Evolutionary conservation across 1,139 yeast species (phyloP).

Genomic region (Diutina catenulata): DNA sequence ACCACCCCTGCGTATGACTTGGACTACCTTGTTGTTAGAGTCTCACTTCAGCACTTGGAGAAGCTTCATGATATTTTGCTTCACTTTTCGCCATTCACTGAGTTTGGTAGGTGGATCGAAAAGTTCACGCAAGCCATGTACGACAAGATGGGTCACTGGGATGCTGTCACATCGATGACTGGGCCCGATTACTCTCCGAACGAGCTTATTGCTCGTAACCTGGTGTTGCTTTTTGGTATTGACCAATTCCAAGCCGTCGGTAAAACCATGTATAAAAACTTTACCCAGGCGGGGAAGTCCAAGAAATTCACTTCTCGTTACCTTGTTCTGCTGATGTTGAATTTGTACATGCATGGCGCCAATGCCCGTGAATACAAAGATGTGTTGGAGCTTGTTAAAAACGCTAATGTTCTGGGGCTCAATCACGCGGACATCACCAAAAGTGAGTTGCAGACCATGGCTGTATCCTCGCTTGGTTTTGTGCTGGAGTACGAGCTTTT

Average conservation of each 20-base stretch:
- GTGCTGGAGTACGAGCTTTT: conserved; percentile 32
- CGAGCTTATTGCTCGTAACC: conserved; percentile 31
- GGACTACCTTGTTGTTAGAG: conserved; percentile 18
- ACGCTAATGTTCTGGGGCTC: conserved; percentile 26
- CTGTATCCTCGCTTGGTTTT: conserved; percentile 43
- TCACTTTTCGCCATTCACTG: conserved; percentile 17
- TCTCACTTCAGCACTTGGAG: conserved; percentile 22
- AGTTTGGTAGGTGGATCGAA: conserved; percentile 16
- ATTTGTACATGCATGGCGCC: conserved; percentile 22
- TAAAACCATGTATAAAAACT: conserved; percentile 28
- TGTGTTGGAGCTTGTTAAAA: conserved; percentile 37
- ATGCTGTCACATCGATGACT: conserved; percentile 7
- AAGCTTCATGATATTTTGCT: conserved; percentile 18
- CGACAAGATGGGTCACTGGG: conserved; percentile 18
- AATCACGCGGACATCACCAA: conserved; percentile 20
- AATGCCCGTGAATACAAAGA: conserved; percentile 45
- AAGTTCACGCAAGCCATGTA: conserved; percentile 12
- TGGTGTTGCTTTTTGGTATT: conserved; percentile 26
- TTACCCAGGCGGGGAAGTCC: conserved; percentile 37
- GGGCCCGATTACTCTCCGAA: conserved; percentile 10
- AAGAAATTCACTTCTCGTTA: conserved; percentile 36
- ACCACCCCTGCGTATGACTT: conserved; percentile 10
- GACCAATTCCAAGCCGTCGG: conserved; percentile 22
- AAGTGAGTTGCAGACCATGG: conserved; percentile 38
- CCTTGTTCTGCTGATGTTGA: conserved; percentile 23